Conservation (phyloP, 2,329 filamentous ascomycete genomes). For the Fusarium nodosum region DNA sequence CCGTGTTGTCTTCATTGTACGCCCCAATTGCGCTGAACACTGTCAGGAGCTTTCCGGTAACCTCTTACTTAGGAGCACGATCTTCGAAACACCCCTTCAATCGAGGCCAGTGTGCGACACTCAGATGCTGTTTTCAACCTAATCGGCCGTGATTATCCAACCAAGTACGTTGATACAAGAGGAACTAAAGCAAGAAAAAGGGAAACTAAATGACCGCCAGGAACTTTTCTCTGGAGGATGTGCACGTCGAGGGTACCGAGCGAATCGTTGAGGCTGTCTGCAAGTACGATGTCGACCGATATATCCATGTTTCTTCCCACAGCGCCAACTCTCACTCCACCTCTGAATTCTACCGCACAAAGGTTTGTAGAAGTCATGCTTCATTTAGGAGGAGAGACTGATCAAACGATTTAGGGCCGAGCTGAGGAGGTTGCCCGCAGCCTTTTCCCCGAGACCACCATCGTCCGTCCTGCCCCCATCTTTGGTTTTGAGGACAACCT, state of each 20-base stretch:
- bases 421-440: slow-evolving; percentile 86
- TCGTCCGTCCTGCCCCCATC: slow-evolving; percentile 92
- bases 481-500: slow-evolving; percentile 97
- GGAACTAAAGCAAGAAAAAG: slow-evolving; percentile 1
- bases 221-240: slow-evolving; percentile 94
- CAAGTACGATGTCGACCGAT: slow-evolving; percentile 98
- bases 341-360: slow-evolving; percentile 92
- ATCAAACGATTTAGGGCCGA: slow-evolving; percentile 67
- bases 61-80: slow-evolving; percentile 81
- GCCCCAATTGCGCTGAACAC: slow-evolving; percentile 42
- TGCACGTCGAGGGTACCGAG: slow-evolving; percentile 92
- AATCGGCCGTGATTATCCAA: slow-evolving; percentile 93
- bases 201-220: slow-evolving; percentile 60
- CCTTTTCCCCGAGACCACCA: slow-evolving; percentile 97
- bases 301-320: slow-evolving; percentile 96
- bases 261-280: slow-evolving; percentile 94
- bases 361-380: slow-evolving; percentile 65
- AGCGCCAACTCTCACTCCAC: slow-evolving; percentile 84
- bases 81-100: slow-evolving; percentile 91
- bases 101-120: slow-evolving; percentile 96
- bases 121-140: slow-evolving; percentile 98
- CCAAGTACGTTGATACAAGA: slow-evolving; percentile 73
- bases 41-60: slow-evolving; percentile 29
- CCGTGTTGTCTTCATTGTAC: slow-evolving; percentile 85
- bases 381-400: slow-evolving; percentile 9